Conservation (phyloP, 169 alveolate genomes). For the Eimeria necatrix region DNA sequence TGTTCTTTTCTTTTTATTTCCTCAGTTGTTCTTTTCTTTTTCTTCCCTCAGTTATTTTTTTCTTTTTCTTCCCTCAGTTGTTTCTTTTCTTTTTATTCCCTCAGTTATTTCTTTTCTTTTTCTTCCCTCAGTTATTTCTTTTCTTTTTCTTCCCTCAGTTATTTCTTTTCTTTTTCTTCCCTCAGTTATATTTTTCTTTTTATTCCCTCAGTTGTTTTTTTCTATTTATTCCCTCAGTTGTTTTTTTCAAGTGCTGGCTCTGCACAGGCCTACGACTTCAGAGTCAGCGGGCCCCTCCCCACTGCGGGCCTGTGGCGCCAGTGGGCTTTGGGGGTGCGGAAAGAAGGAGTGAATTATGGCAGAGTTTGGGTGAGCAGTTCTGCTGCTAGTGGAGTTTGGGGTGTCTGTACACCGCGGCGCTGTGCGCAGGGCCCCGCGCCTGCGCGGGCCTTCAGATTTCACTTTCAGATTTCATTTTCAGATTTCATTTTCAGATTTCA, state of each 20-base stretch:
- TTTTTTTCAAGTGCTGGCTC: background rate
- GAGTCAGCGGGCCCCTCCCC: slow-evolving; percentile 47
- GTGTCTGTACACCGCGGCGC: slow-evolving; percentile 10
- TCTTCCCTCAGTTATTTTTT: background rate
- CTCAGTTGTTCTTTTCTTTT: too few species aligned
- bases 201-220: background rate
- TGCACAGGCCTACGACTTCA: slow-evolving; percentile 46
- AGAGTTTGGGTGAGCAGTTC: slow-evolving; percentile 30
- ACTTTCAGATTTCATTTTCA: too few species aligned
- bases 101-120: too few species aligned
- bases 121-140: too few species aligned
- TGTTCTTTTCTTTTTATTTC: too few species aligned
- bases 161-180: too few species aligned
- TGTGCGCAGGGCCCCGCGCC: too few species aligned
- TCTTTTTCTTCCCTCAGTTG: background rate
- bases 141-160: too few species aligned
- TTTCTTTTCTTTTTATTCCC: background rate
- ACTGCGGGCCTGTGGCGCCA: background rate
- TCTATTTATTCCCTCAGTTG: background rate
- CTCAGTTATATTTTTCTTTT: too few species aligned
- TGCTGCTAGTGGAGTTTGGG: background rate
- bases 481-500: too few species aligned
- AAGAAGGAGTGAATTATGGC: slow-evolving; percentile 20
- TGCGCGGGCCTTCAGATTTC: too few species aligned
- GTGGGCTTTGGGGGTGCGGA: slow-evolving; percentile 21